Evolutionary conservation across 1,284 basidiomycete genomes (phyloP).

Genomic region (Sanghuangporus sanghuang): DNA sequence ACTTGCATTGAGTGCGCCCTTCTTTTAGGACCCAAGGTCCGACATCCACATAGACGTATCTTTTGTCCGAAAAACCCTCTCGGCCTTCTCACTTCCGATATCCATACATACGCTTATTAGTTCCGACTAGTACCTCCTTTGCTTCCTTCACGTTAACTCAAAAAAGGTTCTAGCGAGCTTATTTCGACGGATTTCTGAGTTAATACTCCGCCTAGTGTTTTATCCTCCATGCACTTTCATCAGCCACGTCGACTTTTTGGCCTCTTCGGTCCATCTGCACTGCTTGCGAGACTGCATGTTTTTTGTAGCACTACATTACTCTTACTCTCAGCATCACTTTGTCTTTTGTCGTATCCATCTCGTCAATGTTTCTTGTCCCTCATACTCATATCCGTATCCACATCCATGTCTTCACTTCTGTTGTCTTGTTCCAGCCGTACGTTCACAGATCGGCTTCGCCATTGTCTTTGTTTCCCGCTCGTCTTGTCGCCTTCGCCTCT

Average conservation of each 20-base stretch:
- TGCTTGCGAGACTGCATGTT: neutral
- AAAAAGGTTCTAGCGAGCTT: neutral
- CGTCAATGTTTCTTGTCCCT: neutral
- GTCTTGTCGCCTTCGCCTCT: neutral
- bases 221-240: neutral
- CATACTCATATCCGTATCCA: neutral
- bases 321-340: neutral
- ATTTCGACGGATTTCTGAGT: neutral
- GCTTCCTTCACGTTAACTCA: neutral
- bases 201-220: neutral
- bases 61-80: neutral
- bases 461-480: neutral
- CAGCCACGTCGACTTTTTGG: neutral
- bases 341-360: neutral
- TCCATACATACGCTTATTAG: neutral
- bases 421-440: neutral
- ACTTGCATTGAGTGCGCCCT: slow-evolving; percentile 40
- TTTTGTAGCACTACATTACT: neutral
- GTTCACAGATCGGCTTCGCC: neutral
- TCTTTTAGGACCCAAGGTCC: neutral
- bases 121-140: neutral
- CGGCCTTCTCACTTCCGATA: neutral
- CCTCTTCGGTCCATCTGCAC: neutral
- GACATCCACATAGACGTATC: neutral
- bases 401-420: neutral